Evolutionary conservation across 2,329 filamentous ascomycete species (phyloP), one percentile per base, ranked within the genome.

Genomic region (Pseudogymnoascus pannorum): DNA sequence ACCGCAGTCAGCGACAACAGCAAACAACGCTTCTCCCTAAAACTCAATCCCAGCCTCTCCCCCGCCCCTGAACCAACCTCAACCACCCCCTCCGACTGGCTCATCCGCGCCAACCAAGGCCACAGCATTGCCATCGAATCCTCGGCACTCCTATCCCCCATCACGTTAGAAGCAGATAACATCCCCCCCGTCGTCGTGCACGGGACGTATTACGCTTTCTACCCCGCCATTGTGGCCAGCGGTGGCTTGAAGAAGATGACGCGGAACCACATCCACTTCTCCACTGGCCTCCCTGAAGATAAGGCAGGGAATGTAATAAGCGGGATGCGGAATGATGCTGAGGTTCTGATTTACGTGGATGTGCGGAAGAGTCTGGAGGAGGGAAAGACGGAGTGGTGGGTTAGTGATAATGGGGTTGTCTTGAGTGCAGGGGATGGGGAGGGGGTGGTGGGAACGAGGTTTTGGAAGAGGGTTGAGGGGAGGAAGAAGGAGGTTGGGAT

Each of bases 61-160:
- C 22, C 62, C 8, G 65, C 66, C 20, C 67, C 66, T 8, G 58
- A 66, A 62, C 69, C 61, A 31, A 66, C 67, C 0, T 71, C 70
- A 4, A 64, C 65, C 26, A 66, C 65, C 42, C 63, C 68, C 6
- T 66, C 72, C 14, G 78, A 88, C 58, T 97, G 87, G 78, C 80
- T 95, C 31, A 97, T 99, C 75, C 91, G 94, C 69, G 94, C 94
- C 26, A 96, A 95, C 71, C 94, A 97, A 77, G 94, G 94, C 60
- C 94, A 97, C 78, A 91, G 85, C 68, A 89, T 99, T 71, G 85
- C 86, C 70, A 76, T 85, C 14, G 76, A 86, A 5, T 85, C 85
- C n/a, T 84, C 87, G 54, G 82, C 82, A 0, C 81, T 95, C 2
- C 82, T 96, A 2, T 81, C 79, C 18, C 86, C 87, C 5, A 78